A percentile compares a stretch with the other conserved stretches of the same genome.
These are phyloP conservation scores for Dioscorea zingiberensis DNA, from an alignment of 106 monocot species.

Conservation along the genomic window DNA sequence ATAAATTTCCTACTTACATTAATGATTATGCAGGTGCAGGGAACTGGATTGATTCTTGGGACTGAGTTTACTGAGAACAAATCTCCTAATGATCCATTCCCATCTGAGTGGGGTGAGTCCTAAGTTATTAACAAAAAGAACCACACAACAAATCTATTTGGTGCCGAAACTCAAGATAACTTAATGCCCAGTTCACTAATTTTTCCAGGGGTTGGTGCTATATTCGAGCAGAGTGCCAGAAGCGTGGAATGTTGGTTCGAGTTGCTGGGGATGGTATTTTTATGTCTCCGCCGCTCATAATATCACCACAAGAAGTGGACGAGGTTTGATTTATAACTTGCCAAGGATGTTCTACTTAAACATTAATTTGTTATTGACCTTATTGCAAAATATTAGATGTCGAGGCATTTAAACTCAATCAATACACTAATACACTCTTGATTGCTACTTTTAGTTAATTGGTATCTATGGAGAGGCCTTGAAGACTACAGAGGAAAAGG, in stretches of 20 bases:
- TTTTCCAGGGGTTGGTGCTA: slow-evolving; percentile 68
- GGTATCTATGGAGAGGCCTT: slow-evolving; percentile 81
- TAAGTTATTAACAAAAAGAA: too few relatives aligned
- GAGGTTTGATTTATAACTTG: slow-evolving; percentile 28
- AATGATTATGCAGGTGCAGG: slow-evolving; percentile 54
- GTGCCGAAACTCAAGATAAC: too few relatives aligned
- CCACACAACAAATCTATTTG: too few relatives aligned
- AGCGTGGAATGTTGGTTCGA: slow-evolving; percentile 78
- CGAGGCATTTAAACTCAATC: neutral
- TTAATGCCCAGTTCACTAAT: too few relatives aligned
- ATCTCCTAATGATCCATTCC: slow-evolving; percentile 77
- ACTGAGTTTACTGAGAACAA: slow-evolving; percentile 92
- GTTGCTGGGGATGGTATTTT: slow-evolving; percentile 78
- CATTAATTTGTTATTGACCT: neutral
- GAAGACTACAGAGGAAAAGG: slow-evolving; percentile 71
- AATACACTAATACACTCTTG: neutral
- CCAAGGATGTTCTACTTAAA: too few relatives aligned
- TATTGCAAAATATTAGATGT: neutral
- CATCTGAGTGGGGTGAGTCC: slow-evolving; percentile 84
- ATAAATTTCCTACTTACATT: neutral
- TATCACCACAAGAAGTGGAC: slow-evolving; percentile 63
- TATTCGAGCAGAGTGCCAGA: slow-evolving; percentile 85
- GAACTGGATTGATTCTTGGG: slow-evolving; percentile 80
- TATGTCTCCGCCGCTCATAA: slow-evolving; percentile 97
- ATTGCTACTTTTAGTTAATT: slow-evolving; percentile 45